Evolutionary conservation across 441 rosid species (phyloP), one percentile per base, ranked within the genome.

Genomic region (Rhodomyrtus psidioides): DNA sequence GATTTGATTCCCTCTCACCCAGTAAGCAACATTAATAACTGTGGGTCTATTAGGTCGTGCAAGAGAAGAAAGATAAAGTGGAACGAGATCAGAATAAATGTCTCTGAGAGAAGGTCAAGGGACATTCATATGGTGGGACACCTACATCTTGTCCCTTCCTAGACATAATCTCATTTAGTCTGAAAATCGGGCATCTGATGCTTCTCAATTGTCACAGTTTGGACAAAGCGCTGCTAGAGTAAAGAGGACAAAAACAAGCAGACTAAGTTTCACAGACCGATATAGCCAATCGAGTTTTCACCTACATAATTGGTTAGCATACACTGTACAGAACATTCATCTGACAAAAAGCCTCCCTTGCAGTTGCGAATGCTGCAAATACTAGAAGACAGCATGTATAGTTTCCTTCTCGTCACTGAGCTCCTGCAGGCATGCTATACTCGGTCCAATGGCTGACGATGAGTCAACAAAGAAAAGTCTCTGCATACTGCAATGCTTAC

Each of bases 301-400:
- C 79, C 79, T 39, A 39, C 79, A 12, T 39, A 5, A 42, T 54
- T 39, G 39, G 84, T 54, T 74, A 82, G 74, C 75, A 90, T 74
- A 83, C 86, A 85, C 88, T 90, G 86, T 89, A 90, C 91, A 91
- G n/a, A 60, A 39, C 57, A 85, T 84, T 57, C n/a, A 44, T 54
- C 28, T 7, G 16, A 70, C 49, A 34, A 70, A 70, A 39, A 39
- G 15, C 49, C 79, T 70, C 49, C 51, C 14, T 39, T 39, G 79
- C 79, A 39, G 79, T 39, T 15, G 44, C 24, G 5, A 39, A 70
- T 6, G n/a, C 79, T 39, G 79, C 79, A 70, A 39, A 70, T 21
- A 24, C 79, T 70, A 30, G 16, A 70, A 6, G 46, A 65, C 49
- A 70, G 49, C 49, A 70, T 39, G 42, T 70, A 39, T n/a, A 21